phyloP scores from a whole-genome alignment of 1,139 yeast species.

The Sugiyamaella pinicola region DNA sequence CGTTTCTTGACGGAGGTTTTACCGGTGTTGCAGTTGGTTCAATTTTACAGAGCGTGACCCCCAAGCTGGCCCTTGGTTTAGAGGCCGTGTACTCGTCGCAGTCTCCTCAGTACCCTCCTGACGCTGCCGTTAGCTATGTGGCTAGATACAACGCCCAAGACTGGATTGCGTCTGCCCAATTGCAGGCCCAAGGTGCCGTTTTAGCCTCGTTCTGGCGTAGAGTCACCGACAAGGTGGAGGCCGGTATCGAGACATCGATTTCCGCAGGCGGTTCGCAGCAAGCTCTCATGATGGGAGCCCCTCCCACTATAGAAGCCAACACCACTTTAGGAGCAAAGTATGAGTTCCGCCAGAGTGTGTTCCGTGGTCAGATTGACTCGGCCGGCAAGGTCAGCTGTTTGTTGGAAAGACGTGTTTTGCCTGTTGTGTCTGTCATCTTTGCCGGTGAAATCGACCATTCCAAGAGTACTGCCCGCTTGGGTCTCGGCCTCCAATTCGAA shows the following conservation, averaged over 20 bases:
- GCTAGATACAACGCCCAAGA: conserved; percentile 84
- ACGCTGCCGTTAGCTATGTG: conserved; percentile 86
- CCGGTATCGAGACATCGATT: conserved; percentile 91
- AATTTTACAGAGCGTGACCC: conserved; percentile 83
- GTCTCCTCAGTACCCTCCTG: conserved; percentile 81
- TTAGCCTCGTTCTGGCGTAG: conserved; percentile 93
- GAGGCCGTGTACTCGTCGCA: conserved; percentile 87
- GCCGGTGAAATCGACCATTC: conserved; percentile 94
- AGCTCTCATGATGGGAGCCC: conserved; percentile 60
- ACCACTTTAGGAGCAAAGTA: conserved; percentile 97
- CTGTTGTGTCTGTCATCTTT: conserved; percentile 85
- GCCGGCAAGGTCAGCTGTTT: conserved; percentile 88
- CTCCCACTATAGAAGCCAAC: conserved; percentile 84
- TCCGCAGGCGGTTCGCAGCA: conserved; percentile 77
- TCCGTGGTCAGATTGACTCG: conserved; percentile 94
- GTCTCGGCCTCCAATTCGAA: conserved; percentile 94
- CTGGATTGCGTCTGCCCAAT: conserved; percentile 95
- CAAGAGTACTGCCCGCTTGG: conserved; percentile 80
- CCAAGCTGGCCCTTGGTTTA: conserved; percentile 83
- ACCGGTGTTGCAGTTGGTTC: conserved; percentile 94
- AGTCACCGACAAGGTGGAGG: conserved; percentile 90
- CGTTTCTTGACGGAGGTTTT: conserved; percentile 69
- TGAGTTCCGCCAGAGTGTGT: conserved; percentile 94
- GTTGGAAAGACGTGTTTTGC: conserved; percentile 90
- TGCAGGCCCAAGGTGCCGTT: conserved; percentile 90